Conservation (phyloP, 495 filamentous ascomycete species). For the Neurospora hispaniola region DNA sequence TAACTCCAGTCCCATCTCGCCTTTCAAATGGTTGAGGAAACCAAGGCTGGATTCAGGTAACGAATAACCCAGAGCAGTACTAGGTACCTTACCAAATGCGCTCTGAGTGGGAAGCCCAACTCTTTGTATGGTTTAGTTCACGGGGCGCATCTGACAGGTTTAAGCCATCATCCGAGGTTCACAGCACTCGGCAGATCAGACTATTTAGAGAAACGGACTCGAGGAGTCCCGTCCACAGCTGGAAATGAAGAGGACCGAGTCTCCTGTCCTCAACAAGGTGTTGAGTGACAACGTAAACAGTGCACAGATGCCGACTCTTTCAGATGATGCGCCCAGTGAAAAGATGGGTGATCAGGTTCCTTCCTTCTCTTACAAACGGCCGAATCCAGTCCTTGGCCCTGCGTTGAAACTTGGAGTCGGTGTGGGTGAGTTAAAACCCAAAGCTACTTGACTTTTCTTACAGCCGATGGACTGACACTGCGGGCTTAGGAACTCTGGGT, state of each 20-base stretch:
- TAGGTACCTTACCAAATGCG: neutral
- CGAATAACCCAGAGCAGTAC: neutral
- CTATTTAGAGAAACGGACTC: neutral
- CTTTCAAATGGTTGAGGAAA: neutral
- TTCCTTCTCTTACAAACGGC: neutral
- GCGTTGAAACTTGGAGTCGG: conserved; percentile 21
- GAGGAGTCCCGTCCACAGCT: neutral
- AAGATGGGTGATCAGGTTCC: neutral
- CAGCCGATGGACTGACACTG: neutral
- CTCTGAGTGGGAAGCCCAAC: neutral
- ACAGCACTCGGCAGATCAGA: neutral
- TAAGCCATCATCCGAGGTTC: neutral
- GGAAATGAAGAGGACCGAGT: neutral
- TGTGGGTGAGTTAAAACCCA: conserved; percentile 12
- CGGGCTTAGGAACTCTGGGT: conserved; percentile 52
- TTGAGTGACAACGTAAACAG: neutral
- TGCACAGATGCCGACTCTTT: neutral
- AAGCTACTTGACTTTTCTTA: neutral
- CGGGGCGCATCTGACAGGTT: neutral
- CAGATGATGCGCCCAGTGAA: neutral
- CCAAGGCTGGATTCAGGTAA: neutral
- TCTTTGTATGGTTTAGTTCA: neutral
- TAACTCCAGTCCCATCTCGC: neutral
- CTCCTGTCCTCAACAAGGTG: neutral
- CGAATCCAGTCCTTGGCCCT: conserved; percentile 14